These are phyloP conservation scores for Cercospora zeina DNA, from an alignment of 2,329 filamentous ascomycete genomes.

Conservation along the genomic window DNA sequence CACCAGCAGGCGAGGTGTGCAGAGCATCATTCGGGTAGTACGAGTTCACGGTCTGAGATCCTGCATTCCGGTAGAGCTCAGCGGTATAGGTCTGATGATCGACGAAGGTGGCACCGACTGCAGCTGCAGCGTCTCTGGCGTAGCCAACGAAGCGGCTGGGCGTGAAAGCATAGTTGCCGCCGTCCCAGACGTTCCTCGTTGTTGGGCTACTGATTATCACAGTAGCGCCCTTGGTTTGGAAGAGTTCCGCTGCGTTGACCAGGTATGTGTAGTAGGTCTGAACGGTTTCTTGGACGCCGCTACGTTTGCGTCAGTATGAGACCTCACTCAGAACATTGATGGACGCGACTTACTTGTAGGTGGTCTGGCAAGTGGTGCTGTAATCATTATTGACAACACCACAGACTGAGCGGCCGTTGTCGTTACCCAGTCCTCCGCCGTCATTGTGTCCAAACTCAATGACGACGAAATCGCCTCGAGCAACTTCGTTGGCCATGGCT, in stretches of 20 bases:
- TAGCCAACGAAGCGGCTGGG: constrained; percentile 60
- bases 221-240: constrained; percentile 59
- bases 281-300: constrained; percentile 52
- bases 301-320: constrained; percentile 10
- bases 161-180: constrained; percentile 52
- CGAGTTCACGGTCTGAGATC: constrained; percentile 55
- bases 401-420: constrained; percentile 65
- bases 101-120: constrained; percentile 53
- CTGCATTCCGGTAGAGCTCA: constrained; percentile 54
- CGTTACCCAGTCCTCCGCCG: constrained; percentile 58
- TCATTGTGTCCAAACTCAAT: constrained; percentile 76
- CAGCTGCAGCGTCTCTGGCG: constrained; percentile 53
- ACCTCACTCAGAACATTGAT: not conserved
- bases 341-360: constrained; percentile 21
- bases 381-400: constrained; percentile 53
- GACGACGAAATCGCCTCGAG: constrained; percentile 64
- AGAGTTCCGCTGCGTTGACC: constrained; percentile 56
- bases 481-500: constrained; percentile 55
- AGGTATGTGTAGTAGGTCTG: constrained; percentile 63
- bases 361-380: constrained; percentile 49
- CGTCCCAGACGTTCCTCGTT: constrained; percentile 64
- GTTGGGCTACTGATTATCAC: constrained; percentile 62
- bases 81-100: constrained; percentile 62
- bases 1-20: constrained; percentile 50
- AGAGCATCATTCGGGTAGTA: constrained; percentile 41